phyloP scores from a whole-genome alignment of 1,284 basidiomycete species.

The Microbotryum scabiosae region DNA sequence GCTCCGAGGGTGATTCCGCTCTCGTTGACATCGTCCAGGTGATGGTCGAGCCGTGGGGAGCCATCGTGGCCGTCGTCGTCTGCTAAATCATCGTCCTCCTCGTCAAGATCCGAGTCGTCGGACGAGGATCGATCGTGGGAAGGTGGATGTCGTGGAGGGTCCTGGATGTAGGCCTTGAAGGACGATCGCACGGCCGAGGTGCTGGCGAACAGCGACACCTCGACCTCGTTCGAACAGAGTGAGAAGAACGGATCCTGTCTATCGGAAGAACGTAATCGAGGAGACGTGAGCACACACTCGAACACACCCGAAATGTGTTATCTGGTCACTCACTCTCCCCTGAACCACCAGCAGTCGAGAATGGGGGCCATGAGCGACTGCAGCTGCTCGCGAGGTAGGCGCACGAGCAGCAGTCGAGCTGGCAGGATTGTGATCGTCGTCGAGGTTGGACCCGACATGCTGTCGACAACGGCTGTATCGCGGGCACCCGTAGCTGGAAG shows the following conservation, averaged over 20 bases:
- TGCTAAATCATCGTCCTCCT: background rate
- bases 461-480: too few relatives aligned
- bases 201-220: conserved; percentile 31
- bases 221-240: conserved; percentile 28
- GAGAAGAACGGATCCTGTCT: conserved; percentile 30
- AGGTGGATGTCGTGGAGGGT: background rate
- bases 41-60: background rate
- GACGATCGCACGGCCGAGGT: conserved; percentile 11
- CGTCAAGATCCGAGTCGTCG: background rate
- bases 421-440: conserved; percentile 22
- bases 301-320: too few relatives aligned
- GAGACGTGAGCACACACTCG: background rate
- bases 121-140: background rate
- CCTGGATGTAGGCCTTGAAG: conserved; percentile 15
- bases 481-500: too few relatives aligned
- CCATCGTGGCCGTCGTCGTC: background rate
- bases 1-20: conserved; percentile 2
- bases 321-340: conserved; percentile 5
- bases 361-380: conserved; percentile 9
- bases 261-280: background rate
- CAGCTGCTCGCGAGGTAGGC: conserved; percentile 7
- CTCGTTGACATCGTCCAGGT: background rate
- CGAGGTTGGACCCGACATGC: background rate
- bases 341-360: conserved; percentile 18
- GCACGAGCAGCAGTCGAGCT: conserved; percentile 13